Conservation (phyloP, 1,139 yeast species). For the Pichia sorboxylosa region DNA sequence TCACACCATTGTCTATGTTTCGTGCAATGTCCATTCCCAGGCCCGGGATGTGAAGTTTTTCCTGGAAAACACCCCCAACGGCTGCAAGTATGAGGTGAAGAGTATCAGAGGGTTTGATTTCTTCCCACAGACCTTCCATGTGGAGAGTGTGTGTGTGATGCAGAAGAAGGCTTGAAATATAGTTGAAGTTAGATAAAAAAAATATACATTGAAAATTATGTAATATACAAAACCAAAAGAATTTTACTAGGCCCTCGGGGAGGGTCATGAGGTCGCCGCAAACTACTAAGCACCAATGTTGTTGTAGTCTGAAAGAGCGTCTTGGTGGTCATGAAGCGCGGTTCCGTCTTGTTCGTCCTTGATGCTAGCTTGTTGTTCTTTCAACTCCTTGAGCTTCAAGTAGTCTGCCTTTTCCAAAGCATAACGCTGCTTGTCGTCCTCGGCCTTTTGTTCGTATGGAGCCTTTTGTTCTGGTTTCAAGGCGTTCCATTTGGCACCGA, state of each 20-base stretch:
- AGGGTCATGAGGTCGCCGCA: no score
- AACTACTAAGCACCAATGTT: no score
- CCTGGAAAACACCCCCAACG: constrained; percentile 53
- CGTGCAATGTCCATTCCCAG: constrained; percentile 96
- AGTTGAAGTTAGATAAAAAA: no score
- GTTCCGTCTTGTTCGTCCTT: no score
- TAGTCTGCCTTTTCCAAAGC: constrained; percentile 93
- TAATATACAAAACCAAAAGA: no score
- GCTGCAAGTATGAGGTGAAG: constrained; percentile 54
- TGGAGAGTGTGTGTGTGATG: constrained; percentile 87
- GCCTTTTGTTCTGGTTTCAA: constrained; percentile 66
- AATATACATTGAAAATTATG: no score
- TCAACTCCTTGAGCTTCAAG: constrained; percentile 42
- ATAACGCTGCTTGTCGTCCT: constrained; percentile 92
- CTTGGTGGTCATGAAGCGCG: no score
- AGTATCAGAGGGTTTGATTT: constrained; percentile 90
- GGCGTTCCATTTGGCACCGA: constrained; percentile 96
- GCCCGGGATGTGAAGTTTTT: constrained; percentile 88
- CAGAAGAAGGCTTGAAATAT: constrained; percentile 7
- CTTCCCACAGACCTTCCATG: constrained; percentile 97
- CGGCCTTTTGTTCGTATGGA: constrained; percentile 90
- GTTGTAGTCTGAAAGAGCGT: no score
- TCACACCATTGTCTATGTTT: constrained; percentile 77
- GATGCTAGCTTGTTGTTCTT: no score
- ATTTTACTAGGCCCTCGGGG: no score